Conservation (phyloP, 140 eudicot genomes). For the Ambrosia hybrid region DNA sequence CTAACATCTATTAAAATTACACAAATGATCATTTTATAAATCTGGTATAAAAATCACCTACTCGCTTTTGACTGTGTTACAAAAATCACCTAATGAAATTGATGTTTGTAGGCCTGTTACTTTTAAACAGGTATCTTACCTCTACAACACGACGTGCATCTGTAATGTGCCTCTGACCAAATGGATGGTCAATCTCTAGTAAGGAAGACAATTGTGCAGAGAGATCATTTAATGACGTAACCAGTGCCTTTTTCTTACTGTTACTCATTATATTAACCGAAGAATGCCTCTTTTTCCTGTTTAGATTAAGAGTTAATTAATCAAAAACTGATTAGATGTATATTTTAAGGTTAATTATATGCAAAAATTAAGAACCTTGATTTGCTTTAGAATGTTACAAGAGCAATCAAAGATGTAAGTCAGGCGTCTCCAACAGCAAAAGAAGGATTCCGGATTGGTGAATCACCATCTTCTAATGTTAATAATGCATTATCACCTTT, state of each 20-base stretch:
- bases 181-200: slow-evolving; percentile 36
- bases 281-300: slow-evolving; percentile 79
- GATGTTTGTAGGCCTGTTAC: background rate
- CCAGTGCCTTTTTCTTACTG: slow-evolving; percentile 76
- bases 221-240: slow-evolving; percentile 77
- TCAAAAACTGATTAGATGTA: background rate
- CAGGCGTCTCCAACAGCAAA: slow-evolving; percentile 98
- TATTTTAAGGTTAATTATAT: background rate
- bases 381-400: slow-evolving; percentile 84
- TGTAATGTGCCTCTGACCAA: slow-evolving; percentile 82
- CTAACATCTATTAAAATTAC: no score
- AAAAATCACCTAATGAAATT: no score
- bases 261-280: slow-evolving; percentile 55
- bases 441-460: slow-evolving; percentile 91
- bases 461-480: slow-evolving; percentile 71
- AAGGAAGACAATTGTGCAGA: slow-evolving; percentile 74
- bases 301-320: slow-evolving; percentile 12
- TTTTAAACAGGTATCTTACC: slow-evolving; percentile 40
- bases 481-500: slow-evolving; percentile 68
- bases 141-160: slow-evolving; percentile 79
- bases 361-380: slow-evolving; percentile 56
- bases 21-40: no score
- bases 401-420: slow-evolving; percentile 86
- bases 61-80: no score
- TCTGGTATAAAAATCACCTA: no score